Base-by-base conservation (phyloP, 352 stramenopile species). In the Thraustochytrium striatum region DNA sequence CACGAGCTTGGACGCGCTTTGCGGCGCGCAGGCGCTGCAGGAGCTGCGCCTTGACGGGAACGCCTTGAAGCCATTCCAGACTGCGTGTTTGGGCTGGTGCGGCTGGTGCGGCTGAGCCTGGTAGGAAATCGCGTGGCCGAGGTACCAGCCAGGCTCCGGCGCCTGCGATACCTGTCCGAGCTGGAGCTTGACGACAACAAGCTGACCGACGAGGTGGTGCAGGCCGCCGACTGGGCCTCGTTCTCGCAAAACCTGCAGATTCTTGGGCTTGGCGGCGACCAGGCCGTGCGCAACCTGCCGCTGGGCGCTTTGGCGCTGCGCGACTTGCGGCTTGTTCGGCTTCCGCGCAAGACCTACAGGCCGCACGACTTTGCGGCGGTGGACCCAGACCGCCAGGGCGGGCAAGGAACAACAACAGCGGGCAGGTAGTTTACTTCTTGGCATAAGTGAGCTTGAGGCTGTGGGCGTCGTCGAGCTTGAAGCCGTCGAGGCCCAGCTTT, bases 391-490 rank as follows among this genome's bases (percentile, higher is more conserved):
- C n/a, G n/a, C n/a, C n/a, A n/a, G n/a, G n/a, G n/a, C n/a, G n/a
- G 25, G 47, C 47, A 55, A 55, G 47, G 25, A 25, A 25, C 47
- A 55, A 55, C 16, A 55, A 25, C 47, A 55, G 25, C 16, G 47
- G 16, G 47, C 25, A 8, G 13, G 16, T 25, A 28, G 16, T 1
- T 75, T 61, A 75, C 25, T 75, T 30, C 36, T 75, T 75, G n/a
- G 65, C 65, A 32, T 68, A 75, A 16, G 32, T 43, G 9, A 38
- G 30, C 8, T 75, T 16, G 8, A 75, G n/a, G 28, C 39, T 8
- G 5, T 75, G 44, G 19, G 44, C 25, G 21, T 39, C 65, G 3
- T 41, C 36, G 32, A 75, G 65, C 65, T 75, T 75, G 65, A 75
- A 75, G 19, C 65, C 65, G 33, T 75, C 9, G 13, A 38, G 50